Percentiles rank a stretch among this genome's conserved stretches.
phyloP scores from a whole-genome alignment of 345 rosid genomes.

The Populus alba region DNA sequence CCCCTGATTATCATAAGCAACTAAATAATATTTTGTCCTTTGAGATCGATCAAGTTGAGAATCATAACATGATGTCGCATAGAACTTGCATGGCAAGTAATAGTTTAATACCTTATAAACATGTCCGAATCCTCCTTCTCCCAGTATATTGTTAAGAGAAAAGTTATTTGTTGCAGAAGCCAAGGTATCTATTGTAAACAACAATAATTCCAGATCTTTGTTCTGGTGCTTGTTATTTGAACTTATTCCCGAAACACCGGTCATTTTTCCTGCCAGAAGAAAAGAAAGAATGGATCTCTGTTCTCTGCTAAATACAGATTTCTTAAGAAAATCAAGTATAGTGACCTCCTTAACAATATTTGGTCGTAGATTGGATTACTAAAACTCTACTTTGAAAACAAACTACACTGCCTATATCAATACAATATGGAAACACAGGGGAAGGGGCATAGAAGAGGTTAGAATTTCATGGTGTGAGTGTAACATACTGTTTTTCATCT shows the following conservation, averaged over 20 bases:
- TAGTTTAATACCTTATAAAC: conserved; percentile 9
- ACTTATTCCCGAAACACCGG: background rate
- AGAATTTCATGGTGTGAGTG: background rate
- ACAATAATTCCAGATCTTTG: background rate
- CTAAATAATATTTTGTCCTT: too few species aligned
- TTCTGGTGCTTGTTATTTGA: background rate
- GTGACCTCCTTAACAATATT: background rate
- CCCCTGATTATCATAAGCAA: background rate
- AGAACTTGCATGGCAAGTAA: background rate
- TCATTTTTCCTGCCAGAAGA: background rate
- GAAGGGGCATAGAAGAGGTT: background rate
- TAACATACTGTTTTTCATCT: background rate
- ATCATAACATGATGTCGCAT: background rate
- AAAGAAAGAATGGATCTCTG: background rate
- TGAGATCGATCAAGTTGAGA: too few species aligned
- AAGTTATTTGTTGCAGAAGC: background rate
- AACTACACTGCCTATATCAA: background rate
- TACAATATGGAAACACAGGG: too few species aligned
- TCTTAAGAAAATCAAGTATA: too few species aligned
- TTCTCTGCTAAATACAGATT: background rate
- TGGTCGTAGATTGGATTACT: too few species aligned
- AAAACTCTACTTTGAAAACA: background rate
- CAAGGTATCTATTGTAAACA: background rate
- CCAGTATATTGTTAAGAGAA: background rate
- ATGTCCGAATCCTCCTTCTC: conserved; percentile 15